phyloP scores from a whole-genome alignment of 2,329 filamentous ascomycete genomes.

The Thyridium curvatum region DNA sequence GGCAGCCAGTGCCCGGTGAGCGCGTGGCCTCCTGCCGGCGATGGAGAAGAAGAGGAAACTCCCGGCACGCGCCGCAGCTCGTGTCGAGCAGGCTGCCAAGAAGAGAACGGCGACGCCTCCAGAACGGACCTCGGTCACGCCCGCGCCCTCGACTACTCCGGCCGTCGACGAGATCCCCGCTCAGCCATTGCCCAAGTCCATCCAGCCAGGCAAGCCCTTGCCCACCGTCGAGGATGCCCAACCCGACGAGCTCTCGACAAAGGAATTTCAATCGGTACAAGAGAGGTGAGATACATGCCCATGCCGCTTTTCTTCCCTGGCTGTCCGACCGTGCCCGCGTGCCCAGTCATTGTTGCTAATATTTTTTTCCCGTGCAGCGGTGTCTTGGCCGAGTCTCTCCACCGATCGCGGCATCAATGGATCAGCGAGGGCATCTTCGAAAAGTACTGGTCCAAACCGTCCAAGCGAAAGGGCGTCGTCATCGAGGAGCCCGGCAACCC shows the following conservation, averaged over 20 bases:
- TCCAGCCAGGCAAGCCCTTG: constrained; percentile 60
- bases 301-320: constrained; percentile 2
- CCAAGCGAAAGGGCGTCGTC: constrained; percentile 59
- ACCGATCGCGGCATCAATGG: constrained; percentile 69
- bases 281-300: constrained; percentile 50
- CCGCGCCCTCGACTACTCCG: constrained; percentile 21
- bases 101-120: constrained; percentile 52
- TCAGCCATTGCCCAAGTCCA: constrained; percentile 51
- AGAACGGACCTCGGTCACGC: constrained; percentile 41
- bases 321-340: neutral
- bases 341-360: constrained; percentile 5
- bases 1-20: too few relatives aligned
- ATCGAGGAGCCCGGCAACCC: constrained; percentile 62
- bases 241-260: constrained; percentile 51
- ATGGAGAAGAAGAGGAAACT: constrained; percentile 65
- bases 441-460: constrained; percentile 71
- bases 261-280: constrained; percentile 67
- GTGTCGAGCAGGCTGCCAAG: constrained; percentile 54
- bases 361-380: constrained; percentile 42
- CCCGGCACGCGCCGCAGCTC: constrained; percentile 54
- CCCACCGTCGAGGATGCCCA: constrained; percentile 66
- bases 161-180: constrained; percentile 25
- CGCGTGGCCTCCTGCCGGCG: constrained; percentile 5
- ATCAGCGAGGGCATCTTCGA: constrained; percentile 67
- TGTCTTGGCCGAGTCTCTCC: constrained; percentile 66